Base-by-base conservation (phyloP, 2,329 filamentous ascomycete genomes). In the Fusarium sacchari region DNA sequence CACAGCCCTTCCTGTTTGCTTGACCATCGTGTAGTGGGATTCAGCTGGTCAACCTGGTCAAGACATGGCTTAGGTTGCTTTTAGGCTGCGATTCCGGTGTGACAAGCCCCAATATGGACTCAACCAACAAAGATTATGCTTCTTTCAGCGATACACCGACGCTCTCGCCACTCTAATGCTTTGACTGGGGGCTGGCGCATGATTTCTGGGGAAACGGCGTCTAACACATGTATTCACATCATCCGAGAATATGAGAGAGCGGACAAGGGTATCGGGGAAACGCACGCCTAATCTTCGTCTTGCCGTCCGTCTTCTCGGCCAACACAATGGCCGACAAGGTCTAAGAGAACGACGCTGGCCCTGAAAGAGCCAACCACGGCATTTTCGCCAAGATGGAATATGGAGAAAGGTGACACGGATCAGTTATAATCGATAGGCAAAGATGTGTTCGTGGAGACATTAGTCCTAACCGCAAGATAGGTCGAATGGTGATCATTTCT, bases 371-470 rank as follows among this genome's bases (percentile, higher is more conserved):
- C 20, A 13, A 28, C 24, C 24, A 53, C 10, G 34, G 26, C 18
- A 13, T 22, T 37, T 28, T 22, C 18, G 34, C 24, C 24, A 28
- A 53, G 24, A n/a, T 5, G 18, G 20, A 13, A 6, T 17, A 22
- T 7, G 20, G 34, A 39, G 18, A 39, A 17, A 3, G 4, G 13
- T 13, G 14, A 6, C n/a, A 10, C n/a, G n/a, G n/a, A n/a, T 28
- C 10, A 18, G 7, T 4, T 13, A 7, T n/a, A 18, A 37, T 22
- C 13, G 32, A 37, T 17, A 10, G 50, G 34, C 34, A 22, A 26
- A 13, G 5, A 9, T 26, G 0, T 9, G 13, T 20, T 22, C 7
- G n/a, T 22, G 13, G 12, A 36, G 7, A 22, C 9, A 1, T 15
- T 26, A 6, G 24, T 26, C 18, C 24, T 30, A 18, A 32, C 20